A percentile compares a stretch with the other conserved stretches of the same genome.
Conservation (phyloP, 2,329 filamentous ascomycete species). For the Trichoderma endophyticum region DNA sequence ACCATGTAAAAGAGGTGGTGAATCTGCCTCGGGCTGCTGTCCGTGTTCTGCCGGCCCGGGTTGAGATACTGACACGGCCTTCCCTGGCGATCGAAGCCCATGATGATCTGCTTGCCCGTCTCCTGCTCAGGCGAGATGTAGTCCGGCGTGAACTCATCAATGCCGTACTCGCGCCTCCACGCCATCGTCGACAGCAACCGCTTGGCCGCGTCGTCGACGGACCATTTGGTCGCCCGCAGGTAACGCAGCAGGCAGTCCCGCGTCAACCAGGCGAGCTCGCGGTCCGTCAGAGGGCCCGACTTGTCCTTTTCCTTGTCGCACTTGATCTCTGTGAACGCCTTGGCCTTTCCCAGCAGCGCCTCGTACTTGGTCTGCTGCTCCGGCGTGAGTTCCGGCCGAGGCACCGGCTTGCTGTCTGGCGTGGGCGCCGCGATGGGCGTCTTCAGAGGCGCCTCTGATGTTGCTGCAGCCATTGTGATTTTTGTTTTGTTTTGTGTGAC, state of each 20-base stretch:
- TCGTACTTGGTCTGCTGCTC: conserved; percentile 84
- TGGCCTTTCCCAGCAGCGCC: conserved; percentile 66
- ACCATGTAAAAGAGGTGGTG: conserved; percentile 96
- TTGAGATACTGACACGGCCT: conserved; percentile 90
- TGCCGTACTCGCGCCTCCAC: conserved; percentile 89
- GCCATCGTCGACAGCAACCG: conserved; percentile 77
- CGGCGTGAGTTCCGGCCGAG: conserved; percentile 59
- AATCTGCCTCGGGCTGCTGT: conserved; percentile 78
- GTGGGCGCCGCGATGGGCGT: conserved; percentile 40
- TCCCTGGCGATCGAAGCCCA: conserved; percentile 81
- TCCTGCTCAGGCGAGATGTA: conserved; percentile 93
- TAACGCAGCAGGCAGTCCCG: conserved; percentile 90
- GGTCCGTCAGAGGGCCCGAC: conserved; percentile 66
- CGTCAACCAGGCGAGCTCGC: conserved; percentile 86
- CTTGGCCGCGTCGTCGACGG: conserved; percentile 68
- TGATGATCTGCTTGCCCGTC: conserved; percentile 89
- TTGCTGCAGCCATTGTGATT: background rate
- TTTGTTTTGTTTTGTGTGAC: background rate
- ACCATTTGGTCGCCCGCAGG: conserved; percentile 91
- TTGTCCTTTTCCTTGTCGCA: conserved; percentile 57
- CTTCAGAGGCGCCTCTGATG: conserved; percentile 9
- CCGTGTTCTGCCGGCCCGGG: conserved; percentile 89
- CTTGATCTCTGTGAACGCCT: conserved; percentile 64
- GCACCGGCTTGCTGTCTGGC: conserved; percentile 54
- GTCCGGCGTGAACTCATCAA: conserved; percentile 74